Percentiles rank a stretch among this genome's conserved stretches.
Conservation (phyloP, 345 rosid species). For the Eucalyptus dawsonii region DNA sequence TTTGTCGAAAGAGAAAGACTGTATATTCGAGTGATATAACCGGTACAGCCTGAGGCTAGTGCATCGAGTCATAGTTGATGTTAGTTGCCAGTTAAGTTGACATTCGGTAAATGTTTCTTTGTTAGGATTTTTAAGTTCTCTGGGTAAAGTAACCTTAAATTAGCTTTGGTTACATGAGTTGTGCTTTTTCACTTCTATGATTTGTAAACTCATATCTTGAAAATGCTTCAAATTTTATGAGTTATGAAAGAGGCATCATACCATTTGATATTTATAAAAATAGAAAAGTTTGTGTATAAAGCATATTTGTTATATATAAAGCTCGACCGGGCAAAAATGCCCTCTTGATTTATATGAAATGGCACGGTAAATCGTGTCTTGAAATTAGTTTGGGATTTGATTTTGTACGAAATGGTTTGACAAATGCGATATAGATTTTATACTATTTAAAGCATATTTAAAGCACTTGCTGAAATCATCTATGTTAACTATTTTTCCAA, state of each 20-base stretch:
- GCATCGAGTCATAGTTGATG: not conserved
- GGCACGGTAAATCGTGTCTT: not conserved
- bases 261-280: not conserved
- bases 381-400: not conserved
- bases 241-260: not conserved
- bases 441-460: not conserved
- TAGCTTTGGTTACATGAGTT: not conserved
- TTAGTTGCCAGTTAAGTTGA: not conserved
- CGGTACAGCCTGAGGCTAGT: too few species aligned
- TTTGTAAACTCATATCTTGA: not conserved
- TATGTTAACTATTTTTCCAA: not conserved
- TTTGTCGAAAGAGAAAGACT: too few species aligned
- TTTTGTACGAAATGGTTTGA: not conserved
- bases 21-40: too few species aligned
- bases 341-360: not conserved
- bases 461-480: not conserved
- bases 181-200: not conserved
- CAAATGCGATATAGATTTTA: not conserved
- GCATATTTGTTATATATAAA: not conserved
- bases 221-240: not conserved
- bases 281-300: too few species aligned
- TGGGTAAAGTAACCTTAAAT: not conserved
- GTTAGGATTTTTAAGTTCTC: not conserved
- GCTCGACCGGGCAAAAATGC: not conserved
- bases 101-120: not conserved